Base-by-base conservation (phyloP, 1,284 basidiomycete genomes). In the Ustilago shanxiensis region DNA sequence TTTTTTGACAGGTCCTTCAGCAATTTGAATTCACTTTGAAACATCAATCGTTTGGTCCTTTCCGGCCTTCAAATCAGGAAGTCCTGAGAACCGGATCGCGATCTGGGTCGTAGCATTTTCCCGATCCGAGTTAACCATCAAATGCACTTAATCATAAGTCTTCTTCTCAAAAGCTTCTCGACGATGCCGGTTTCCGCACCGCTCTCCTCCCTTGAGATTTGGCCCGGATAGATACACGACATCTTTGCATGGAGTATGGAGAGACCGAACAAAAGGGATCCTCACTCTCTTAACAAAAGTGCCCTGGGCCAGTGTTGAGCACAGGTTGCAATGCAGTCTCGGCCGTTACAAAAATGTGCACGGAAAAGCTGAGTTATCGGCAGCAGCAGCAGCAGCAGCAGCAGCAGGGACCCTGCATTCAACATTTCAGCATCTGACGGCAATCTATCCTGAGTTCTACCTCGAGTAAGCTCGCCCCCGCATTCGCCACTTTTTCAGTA, bases 341-440 rank as follows among this genome's bases (percentile, higher is more conserved):
- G 59, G 50, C 59, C 59, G 59, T 53, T 41, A 60, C 41, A 13
- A 20, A n/a, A 31, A 39, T n/a, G 16, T 20, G 14, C 13, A 31
- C 28, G 11, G 31, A 50, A 37, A 28, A 50, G 45, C 56, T 31
- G 28, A 50, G 45, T 59, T 28, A 13, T 28, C 28, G 24, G 22
- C n/a, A 3, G 16, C 4, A 9, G 18, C 24, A 14, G 37, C 54
- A 33, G n/a, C n/a, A n/a, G 41, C 41, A 20, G 41, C 31, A 33
- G 31, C 11, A 33, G 31, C 31, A 33, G 11, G 41, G 60, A 62
- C 52, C 60, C 60, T 62, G 60, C 60, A 62, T 41, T 56, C 39
- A 56, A 13, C n/a, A 9, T 51, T 29, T 20, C 3, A 6, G 26
- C 28, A 33, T 29, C 47, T 39, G 52, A 53, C 52, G 52, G 60